These are phyloP conservation scores for Capsicum rhomboideum DNA, from an alignment of 257 asterid species.

Conservation along the genomic window DNA sequence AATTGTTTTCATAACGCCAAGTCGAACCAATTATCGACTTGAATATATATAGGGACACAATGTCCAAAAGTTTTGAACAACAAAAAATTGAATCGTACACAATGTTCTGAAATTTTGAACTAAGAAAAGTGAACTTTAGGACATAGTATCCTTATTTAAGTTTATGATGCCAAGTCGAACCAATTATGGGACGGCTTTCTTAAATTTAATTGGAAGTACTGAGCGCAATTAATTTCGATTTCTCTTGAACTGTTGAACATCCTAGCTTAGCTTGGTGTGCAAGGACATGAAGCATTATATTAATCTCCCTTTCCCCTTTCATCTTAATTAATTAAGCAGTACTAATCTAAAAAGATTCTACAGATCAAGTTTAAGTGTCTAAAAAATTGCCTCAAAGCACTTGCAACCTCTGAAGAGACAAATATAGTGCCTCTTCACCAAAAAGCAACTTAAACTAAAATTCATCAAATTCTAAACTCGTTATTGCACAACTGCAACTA, in stretches of 20 bases:
- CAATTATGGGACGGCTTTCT: no score
- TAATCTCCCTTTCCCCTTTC: not conserved
- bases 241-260: not conserved
- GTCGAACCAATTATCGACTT: no score
- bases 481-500: not conserved
- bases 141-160: no score
- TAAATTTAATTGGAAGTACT: not conserved
- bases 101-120: no score
- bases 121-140: no score
- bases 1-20: no score
- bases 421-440: not conserved
- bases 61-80: no score
- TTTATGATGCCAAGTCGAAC: no score
- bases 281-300: not conserved
- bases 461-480: not conserved
- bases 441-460: not conserved
- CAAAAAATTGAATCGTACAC: no score
- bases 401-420: not conserved
- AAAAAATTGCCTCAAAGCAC: not conserved
- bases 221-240: not conserved
- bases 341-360: not conserved
- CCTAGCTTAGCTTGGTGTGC: not conserved
- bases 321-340: not conserved
- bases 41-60: no score
- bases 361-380: not conserved